A percentile compares a stretch with the other conserved stretches of the same genome.
Conservation (phyloP, 352 stramenopile genomes). For the Globisporangium radiosum region DNA sequence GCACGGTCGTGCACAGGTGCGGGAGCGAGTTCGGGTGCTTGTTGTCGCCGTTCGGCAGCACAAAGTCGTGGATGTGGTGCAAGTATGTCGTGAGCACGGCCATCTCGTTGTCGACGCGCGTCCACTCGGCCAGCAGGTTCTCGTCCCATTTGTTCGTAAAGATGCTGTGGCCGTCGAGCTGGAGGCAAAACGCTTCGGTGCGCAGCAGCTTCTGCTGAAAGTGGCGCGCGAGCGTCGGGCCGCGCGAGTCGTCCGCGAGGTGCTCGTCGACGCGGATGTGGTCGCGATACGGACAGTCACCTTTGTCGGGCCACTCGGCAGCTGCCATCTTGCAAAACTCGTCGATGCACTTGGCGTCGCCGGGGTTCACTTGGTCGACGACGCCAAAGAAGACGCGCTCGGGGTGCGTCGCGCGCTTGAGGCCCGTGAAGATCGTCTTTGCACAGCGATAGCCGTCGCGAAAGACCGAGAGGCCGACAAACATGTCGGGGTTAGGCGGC, state of each 20-base stretch:
- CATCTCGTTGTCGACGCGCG: constrained; percentile 75
- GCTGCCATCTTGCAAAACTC: constrained; percentile 77
- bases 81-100: constrained; percentile 76
- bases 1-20: constrained; percentile 71
- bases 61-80: constrained; percentile 79
- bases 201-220: constrained; percentile 74
- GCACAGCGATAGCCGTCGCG: constrained; percentile 73
- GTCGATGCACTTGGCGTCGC: constrained; percentile 62
- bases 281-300: constrained; percentile 56
- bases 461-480: constrained; percentile 77
- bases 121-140: constrained; percentile 69
- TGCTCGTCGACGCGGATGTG: constrained; percentile 72
- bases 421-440: constrained; percentile 75
- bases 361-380: constrained; percentile 74
- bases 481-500: constrained; percentile 48
- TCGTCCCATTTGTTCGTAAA: constrained; percentile 84
- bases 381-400: constrained; percentile 75
- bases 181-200: constrained; percentile 79
- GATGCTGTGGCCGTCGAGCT: constrained; percentile 80
- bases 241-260: constrained; percentile 59
- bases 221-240: constrained; percentile 71
- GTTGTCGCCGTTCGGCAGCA: constrained; percentile 76
- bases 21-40: constrained; percentile 46
- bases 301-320: constrained; percentile 52
- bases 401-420: constrained; percentile 63